A percentile compares a stretch with the other conserved stretches of the same genome.
These are phyloP conservation scores for Paxillus ammoniavirescens DNA, from an alignment of 768 basidiomycete genomes.

Conservation along the genomic window DNA sequence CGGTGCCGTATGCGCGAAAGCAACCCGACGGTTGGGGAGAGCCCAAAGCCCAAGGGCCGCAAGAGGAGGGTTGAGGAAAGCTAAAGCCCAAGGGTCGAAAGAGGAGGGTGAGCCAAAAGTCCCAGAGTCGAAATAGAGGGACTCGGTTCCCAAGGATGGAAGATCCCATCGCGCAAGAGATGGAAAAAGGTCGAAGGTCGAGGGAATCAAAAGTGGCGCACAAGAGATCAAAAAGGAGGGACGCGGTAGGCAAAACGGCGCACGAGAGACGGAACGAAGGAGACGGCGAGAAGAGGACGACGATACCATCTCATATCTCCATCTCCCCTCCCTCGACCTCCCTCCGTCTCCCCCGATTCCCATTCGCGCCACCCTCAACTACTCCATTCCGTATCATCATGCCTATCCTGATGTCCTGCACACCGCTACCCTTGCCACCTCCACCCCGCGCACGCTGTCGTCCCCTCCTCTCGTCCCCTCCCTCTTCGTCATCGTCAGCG, in stretches of 20 bases:
- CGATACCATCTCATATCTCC: background rate
- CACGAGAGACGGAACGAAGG: conserved; percentile 13
- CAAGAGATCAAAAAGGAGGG: no score
- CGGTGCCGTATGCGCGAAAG: no score
- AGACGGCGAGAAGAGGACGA: conserved; percentile 1
- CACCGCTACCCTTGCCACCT: conserved; percentile 2
- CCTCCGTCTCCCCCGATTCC: conserved; percentile 10
- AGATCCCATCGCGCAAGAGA: no score
- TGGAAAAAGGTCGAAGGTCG: no score
- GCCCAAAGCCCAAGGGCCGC: no score
- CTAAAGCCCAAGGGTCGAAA: no score
- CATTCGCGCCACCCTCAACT: conserved; percentile 6
- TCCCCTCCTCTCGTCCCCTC: conserved; percentile 16
- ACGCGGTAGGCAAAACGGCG: background rate
- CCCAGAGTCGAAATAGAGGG: no score
- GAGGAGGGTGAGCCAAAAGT: no score
- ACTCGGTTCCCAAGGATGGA: no score
- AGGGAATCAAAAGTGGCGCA: no score
- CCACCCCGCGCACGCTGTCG: conserved; percentile 4
- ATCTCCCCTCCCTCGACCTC: conserved; percentile 17
- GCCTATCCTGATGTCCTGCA: conserved; percentile 1
- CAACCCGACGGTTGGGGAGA: no score
- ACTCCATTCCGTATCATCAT: conserved; percentile 9
- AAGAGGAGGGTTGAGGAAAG: no score
- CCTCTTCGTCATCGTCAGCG: conserved; percentile 1